Evolutionary conservation across 108 stramenopile species (phyloP).

Genomic region (Fragilariopsis cylindrus): DNA sequence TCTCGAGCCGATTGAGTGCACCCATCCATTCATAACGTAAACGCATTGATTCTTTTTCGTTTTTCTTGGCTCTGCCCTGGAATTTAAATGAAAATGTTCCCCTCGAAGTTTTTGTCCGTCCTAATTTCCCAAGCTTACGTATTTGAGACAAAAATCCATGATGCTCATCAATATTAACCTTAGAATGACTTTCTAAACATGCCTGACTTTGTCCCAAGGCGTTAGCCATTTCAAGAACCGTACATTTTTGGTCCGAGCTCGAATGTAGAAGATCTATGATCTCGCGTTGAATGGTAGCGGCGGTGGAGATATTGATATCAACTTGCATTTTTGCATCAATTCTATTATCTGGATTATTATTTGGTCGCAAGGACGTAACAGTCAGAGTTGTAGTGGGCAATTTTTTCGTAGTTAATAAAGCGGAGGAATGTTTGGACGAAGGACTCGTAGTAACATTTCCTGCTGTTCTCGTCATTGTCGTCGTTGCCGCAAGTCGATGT

Average conservation of each 20-base stretch:
- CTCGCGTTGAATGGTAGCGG: conserved; percentile 12
- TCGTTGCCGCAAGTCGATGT: conserved; percentile 1
- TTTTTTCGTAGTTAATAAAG: neutral
- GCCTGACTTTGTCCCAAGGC: conserved; percentile 8
- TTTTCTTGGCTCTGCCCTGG: conserved; percentile 5
- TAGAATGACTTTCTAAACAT: conserved; percentile 14
- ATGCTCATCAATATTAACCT: neutral
- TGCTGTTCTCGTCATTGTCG: neutral
- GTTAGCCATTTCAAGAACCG: conserved; percentile 25
- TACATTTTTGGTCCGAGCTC: conserved; percentile 10
- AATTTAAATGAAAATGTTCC: neutral
- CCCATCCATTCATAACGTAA: conserved; percentile 28
- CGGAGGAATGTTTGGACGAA: neutral
- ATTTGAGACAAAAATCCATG: neutral
- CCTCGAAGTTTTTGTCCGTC: neutral
- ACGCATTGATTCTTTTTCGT: conserved; percentile 19
- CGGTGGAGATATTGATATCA: neutral
- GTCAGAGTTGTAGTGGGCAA: neutral
- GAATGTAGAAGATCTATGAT: conserved; percentile 14
- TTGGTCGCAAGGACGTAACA: neutral
- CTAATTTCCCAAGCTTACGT: neutral
- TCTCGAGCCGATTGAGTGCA: conserved; percentile 32
- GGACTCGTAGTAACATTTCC: neutral
- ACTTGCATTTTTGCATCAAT: neutral
- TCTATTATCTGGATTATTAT: neutral